Evolutionary conservation across 768 basidiomycete genomes (phyloP).

Genomic region (Cyathus striatus): DNA sequence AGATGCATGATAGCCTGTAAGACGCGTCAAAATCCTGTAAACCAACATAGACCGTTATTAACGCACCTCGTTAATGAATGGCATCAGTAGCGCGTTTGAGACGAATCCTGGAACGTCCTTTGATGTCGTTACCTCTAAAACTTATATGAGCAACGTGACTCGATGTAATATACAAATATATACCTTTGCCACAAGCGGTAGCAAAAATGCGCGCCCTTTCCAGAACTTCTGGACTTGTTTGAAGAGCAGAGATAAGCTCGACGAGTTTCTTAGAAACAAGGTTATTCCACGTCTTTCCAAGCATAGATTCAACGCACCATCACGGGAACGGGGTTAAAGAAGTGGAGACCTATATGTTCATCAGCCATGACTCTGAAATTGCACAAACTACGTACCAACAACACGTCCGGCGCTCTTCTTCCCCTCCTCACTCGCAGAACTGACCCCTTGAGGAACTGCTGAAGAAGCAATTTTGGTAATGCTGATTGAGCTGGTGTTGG

Average conservation of each 20-base stretch:
- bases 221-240: slow-evolving; percentile 77
- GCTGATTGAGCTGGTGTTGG: slow-evolving; percentile 92
- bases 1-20: slow-evolving; percentile 83
- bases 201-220: slow-evolving; percentile 79
- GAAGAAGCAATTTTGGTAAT: slow-evolving; percentile 91
- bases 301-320: slow-evolving; percentile 55
- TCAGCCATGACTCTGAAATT: not conserved
- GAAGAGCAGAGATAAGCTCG: slow-evolving; percentile 90
- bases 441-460: slow-evolving; percentile 54
- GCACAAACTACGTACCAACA: slow-evolving; percentile 51
- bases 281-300: slow-evolving; percentile 1
- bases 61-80: slow-evolving; percentile 91
- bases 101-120: slow-evolving; percentile 94
- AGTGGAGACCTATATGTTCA: slow-evolving; percentile 68
- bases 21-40: not conserved
- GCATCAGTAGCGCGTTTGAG: slow-evolving; percentile 94
- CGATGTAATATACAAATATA: slow-evolving; percentile 5
- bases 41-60: too few relatives aligned
- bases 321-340: slow-evolving; percentile 96
- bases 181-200: slow-evolving; percentile 85
- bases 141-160: not conserved
- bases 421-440: slow-evolving; percentile 58
- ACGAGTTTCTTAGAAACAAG: slow-evolving; percentile 66
- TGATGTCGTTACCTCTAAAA: slow-evolving; percentile 79
- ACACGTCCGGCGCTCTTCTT: slow-evolving; percentile 66